phyloP scores from a whole-genome alignment of 257 asterid species.

The Sherardia arvensis region DNA sequence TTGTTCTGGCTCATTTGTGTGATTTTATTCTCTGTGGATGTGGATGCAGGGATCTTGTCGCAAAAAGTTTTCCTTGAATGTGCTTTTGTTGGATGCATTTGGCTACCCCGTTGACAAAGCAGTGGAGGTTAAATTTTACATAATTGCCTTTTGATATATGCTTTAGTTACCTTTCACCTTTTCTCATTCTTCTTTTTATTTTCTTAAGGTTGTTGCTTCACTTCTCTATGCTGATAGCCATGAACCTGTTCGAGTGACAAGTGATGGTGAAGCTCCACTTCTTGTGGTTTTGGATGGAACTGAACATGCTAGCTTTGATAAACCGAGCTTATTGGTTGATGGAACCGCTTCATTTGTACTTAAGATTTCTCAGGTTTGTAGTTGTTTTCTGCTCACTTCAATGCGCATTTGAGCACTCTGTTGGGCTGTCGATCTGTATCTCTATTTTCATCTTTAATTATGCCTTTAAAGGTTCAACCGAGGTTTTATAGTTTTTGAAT shows the following conservation, averaged over 20 bases:
- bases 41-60: conserved; percentile 78
- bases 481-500: not conserved
- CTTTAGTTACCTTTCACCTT: not conserved
- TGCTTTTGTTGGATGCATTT: conserved; percentile 48
- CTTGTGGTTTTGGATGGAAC: conserved; percentile 55
- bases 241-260: conserved; percentile 56
- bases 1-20: not conserved
- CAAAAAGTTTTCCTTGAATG: conserved; percentile 71
- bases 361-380: conserved; percentile 69
- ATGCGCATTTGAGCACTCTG: not conserved
- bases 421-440: not conserved
- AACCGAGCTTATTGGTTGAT: conserved; percentile 48
- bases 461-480: not conserved
- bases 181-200: not conserved
- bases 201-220: conserved; percentile 61
- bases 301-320: conserved; percentile 56
- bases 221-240: conserved; percentile 64
- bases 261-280: conserved; percentile 73
- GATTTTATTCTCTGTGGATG: conserved; percentile 10
- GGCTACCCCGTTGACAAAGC: conserved; percentile 50
- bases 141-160: conserved; percentile 4
- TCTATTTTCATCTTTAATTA: not conserved
- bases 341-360: conserved; percentile 83
- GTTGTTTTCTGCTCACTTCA: not conserved
- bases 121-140: conserved; percentile 42